A percentile compares a stretch with the other conserved stretches of the same genome.
Evolutionary conservation across 176 grass and related monocot species (phyloP).

Genomic region (Ensete glaucum): DNA sequence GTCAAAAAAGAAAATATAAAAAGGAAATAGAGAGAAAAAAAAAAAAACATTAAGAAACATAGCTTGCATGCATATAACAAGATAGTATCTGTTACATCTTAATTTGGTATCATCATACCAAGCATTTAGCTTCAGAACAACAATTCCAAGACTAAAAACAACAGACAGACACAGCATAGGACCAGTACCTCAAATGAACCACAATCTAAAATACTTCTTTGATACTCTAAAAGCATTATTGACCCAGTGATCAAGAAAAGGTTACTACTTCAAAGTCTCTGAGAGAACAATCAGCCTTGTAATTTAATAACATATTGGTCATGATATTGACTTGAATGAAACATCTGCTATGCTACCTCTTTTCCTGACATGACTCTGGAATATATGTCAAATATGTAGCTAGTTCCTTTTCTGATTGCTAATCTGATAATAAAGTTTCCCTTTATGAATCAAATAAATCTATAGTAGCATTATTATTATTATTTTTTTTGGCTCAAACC

Average conservation of each 20-base stretch:
- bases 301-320: background rate
- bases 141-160: background rate
- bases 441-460: too few species aligned
- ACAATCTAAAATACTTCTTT: background rate
- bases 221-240: too few species aligned
- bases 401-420: background rate
- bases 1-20: background rate
- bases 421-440: too few species aligned
- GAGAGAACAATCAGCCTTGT: background rate
- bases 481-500: background rate
- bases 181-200: background rate
- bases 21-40: conserved; percentile 6
- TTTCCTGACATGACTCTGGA: background rate
- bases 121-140: background rate
- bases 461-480: too few species aligned
- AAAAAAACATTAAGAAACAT: background rate
- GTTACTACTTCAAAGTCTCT: too few species aligned
- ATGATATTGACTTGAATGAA: background rate
- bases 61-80: background rate
- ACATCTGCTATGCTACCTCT: too few species aligned
- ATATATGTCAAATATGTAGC: background rate
- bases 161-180: background rate
- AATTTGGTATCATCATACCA: background rate
- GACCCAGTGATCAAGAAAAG: background rate
- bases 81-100: too few species aligned